Conservation (phyloP, 2,329 filamentous ascomycete species). For the Alternaria conjuncta region DNA sequence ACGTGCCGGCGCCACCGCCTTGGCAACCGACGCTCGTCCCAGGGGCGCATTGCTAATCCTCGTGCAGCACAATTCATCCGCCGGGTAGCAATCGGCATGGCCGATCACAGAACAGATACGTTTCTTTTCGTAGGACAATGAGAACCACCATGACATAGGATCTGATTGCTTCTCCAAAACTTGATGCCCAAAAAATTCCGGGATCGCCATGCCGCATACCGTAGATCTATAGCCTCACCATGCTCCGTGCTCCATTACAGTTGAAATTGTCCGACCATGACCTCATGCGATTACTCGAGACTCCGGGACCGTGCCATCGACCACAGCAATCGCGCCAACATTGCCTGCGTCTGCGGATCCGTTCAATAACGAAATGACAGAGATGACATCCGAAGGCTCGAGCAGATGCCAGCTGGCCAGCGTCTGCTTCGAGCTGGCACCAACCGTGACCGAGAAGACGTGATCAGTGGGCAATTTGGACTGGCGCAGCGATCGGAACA, state of each 20-base stretch:
- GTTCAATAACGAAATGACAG: conserved; percentile 63
- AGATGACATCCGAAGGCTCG: conserved; percentile 87
- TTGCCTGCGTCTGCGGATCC: conserved; percentile 53
- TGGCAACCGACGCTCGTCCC: conserved; percentile 16
- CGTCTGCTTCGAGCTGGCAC: conserved; percentile 89
- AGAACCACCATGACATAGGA: background rate
- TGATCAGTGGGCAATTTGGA: conserved; percentile 66
- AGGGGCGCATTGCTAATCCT: conserved; percentile 20
- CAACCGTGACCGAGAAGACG: conserved; percentile 90
- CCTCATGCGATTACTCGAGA: conserved; percentile 19
- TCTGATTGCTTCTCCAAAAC: background rate
- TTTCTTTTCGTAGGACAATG: background rate
- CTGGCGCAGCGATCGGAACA: conserved; percentile 79
- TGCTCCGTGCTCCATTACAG: conserved; percentile 25
- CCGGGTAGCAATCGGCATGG: conserved; percentile 1
- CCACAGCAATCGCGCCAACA: conserved; percentile 49
- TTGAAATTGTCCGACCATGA: conserved; percentile 19
- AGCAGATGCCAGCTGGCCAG: conserved; percentile 88
- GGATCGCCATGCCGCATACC: conserved; percentile 4
- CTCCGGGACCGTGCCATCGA: conserved; percentile 49
- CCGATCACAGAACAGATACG: background rate
- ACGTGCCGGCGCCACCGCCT: conserved; percentile 13
- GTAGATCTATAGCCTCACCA: conserved; percentile 9
- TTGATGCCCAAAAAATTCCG: conserved; percentile 1
- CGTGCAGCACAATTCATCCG: conserved; percentile 5